Evolutionary conservation across 192 early-diverging fungal genomes (phyloP), one percentile per base, ranked within the genome.

Genomic region (Coemansia sp.): DNA sequence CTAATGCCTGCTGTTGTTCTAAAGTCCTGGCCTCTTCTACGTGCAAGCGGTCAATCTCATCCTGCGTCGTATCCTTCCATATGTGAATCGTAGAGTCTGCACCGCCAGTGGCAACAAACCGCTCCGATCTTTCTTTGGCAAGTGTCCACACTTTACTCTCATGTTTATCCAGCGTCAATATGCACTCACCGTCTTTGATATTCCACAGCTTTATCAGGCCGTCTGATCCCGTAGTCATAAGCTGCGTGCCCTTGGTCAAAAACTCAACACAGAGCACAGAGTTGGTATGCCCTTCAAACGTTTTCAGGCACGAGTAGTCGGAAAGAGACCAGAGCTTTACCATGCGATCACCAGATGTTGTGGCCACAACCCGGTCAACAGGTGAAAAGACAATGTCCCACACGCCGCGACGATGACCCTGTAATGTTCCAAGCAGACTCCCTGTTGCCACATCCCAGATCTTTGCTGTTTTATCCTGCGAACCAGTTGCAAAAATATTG

Each of bases 271-370:
- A 88, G 18, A 99, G 86, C 11, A 98, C 95, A 5, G 94, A 93
- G 81, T 95, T 98, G n/a, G 95, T 91, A 71, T 99, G 98, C 0
- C 98, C 96, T 68, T 99, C 96, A 75, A 99, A 91, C 0, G 96
- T 98, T 85, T 92, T 93, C 12, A 97, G 77, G 84, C 97, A 99
- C 16, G 87, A 76, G 64, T 89, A 92, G 60, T 98, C 95, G 15
- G 85, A 88, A 32, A 98, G 76, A 56, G 89, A 91, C 98, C 98
- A 99, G 60, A 99, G 85, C 81, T 94, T 94, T 69, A 98, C 87
- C 3, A 92, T 97, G 76, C 94, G 92, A 75, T 99, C 98, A 61
- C 92, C 90, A 0, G 95, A 98, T 26, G 90, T 87, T 0, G 96
- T 97, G 10, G 92, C 95, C 44, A 97, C 76, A 3, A 94, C 92